Conservation (phyloP, 495 filamentous ascomycete genomes). For the Penicillium diatomitis region DNA sequence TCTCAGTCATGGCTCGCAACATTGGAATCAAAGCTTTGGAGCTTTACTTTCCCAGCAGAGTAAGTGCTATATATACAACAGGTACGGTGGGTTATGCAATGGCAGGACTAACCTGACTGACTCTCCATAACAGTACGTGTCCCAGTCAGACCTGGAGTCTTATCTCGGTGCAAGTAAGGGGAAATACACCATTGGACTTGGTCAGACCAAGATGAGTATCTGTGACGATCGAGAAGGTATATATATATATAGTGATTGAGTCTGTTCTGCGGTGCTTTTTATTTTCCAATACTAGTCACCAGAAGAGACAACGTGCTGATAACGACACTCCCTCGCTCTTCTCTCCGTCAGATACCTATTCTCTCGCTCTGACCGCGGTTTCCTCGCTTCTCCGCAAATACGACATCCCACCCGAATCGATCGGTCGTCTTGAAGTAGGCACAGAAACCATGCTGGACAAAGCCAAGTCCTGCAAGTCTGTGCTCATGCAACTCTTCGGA, state of each 20-base stretch:
- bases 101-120: not conserved
- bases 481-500: slow-evolving; percentile 93
- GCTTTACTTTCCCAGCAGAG: slow-evolving; percentile 94
- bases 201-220: slow-evolving; percentile 99
- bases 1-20: slow-evolving; percentile 47
- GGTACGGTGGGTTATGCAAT: too few species aligned
- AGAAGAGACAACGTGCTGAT: too few species aligned
- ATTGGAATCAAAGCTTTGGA: slow-evolving; percentile 99
- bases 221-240: slow-evolving; percentile 96
- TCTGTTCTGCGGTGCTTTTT: too few species aligned
- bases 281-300: slow-evolving; percentile 1
- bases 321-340: not conserved
- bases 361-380: slow-evolving; percentile 76
- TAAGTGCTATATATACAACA: slow-evolving; percentile 32
- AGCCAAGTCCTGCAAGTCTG: slow-evolving; percentile 98
- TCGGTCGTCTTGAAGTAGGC: slow-evolving; percentile 92
- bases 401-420: slow-evolving; percentile 75
- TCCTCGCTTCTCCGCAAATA: slow-evolving; percentile 87
- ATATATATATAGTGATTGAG: too few species aligned
- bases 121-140: slow-evolving; percentile 62
- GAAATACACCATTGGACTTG: slow-evolving; percentile 98
- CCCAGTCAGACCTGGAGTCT: slow-evolving; percentile 89
- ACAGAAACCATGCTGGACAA: slow-evolving; percentile 98
- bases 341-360: slow-evolving; percentile 75
- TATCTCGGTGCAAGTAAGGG: slow-evolving; percentile 89